Base-by-base conservation (phyloP, 306 rosid species). In the Medicago arabica region DNA sequence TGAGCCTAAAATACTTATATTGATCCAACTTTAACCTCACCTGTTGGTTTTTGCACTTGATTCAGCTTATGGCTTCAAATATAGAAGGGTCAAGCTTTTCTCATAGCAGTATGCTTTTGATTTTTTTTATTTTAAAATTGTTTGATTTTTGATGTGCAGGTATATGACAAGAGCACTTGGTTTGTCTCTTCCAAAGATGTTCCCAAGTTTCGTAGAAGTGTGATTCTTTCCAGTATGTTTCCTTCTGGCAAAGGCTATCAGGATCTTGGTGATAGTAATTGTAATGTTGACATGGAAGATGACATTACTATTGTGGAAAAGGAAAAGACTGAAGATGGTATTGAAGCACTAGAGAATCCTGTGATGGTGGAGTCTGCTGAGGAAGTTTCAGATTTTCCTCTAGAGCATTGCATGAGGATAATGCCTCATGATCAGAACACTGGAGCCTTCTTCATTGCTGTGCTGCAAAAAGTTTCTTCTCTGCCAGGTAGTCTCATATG, bases 391-490 rank as follows among this genome's bases (percentile, higher is more conserved):
- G 83, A 81, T 60, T 90, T 90, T 69, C 94, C 97, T 34, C 78
- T 92, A 10, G 98, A 96, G 80, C 94, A 74, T 68, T 90, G 98
- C 83, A 88, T 89, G 94, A 92, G 99, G 84, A 88, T 90, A 77
- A 57, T 89, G 69, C 99, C 99, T 17, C 99, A 96, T 84, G 99
- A 96, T 90, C 98, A 96, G 84, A 96, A 92, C 73, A 87, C 88
- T 69, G 99, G 99, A 60, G 97, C 99, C 80, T 96, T 96, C 84
- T 96, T 96, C 66, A 87, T 96, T 84, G 99, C 99, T 28, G 97
- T 96, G 43, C 83, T 96, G 71, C 88, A 77, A 75, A 96, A 96
- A 87, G 85, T 83, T 74, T 88, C 94, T 71, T 83, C 91, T 47
- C 73, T 96, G 74, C 98, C 92, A 75, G 97, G 99, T 95, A 82